Percentiles rank a stretch among this genome's conserved stretches.
Conservation (phyloP, 345 rosid genomes). For the Salix koriyanagi region DNA sequence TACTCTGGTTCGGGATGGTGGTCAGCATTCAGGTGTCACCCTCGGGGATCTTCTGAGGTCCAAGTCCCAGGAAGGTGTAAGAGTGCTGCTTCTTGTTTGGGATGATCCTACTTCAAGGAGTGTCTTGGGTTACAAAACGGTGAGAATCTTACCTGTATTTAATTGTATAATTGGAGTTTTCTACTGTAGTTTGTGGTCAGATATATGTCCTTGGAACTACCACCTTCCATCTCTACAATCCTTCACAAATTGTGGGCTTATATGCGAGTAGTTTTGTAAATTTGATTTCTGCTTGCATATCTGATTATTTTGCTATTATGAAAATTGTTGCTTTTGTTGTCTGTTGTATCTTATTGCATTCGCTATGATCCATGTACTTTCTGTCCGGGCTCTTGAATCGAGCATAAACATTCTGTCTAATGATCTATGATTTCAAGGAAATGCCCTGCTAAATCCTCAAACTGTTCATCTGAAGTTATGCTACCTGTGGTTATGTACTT, state of each 20-base stretch:
- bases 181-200: conserved; percentile 1
- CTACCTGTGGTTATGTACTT: background rate
- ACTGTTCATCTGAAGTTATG: background rate
- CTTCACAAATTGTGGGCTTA: background rate
- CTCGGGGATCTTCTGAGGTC: conserved; percentile 79
- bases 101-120: conserved; percentile 94
- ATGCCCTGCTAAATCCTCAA: background rate
- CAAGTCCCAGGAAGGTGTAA: conserved; percentile 92
- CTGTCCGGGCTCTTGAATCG: background rate
- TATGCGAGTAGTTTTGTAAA: background rate
- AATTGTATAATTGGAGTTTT: background rate
- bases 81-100: conserved; percentile 94
- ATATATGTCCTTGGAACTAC: background rate
- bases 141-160: conserved; percentile 33
- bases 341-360: background rate
- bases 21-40: conserved; percentile 38
- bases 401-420: background rate
- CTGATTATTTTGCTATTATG: background rate
- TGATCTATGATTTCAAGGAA: background rate
- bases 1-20: conserved; percentile 58
- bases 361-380: background rate
- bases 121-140: conserved; percentile 79
- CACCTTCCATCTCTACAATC: background rate
- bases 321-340: background rate
- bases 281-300: background rate